These are phyloP conservation scores for Zygoascus ofunaensis DNA, from an alignment of 805 yeast genomes.

Conservation along the genomic window DNA sequence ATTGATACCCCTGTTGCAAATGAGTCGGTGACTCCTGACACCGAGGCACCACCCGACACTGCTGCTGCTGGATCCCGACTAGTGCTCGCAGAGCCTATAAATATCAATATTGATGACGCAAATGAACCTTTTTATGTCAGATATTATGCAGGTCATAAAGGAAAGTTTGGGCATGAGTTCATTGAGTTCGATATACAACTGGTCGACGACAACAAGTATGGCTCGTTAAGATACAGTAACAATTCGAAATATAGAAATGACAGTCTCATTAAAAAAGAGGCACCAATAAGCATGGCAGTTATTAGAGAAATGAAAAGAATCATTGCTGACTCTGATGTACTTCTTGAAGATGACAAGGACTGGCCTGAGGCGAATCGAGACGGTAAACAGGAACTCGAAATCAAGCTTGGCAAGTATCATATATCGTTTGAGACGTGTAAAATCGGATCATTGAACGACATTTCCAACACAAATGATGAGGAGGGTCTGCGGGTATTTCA, in stretches of 20 bases:
- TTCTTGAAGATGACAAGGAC: conserved; percentile 32
- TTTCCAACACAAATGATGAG: conserved; percentile 34
- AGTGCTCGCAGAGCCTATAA: background rate
- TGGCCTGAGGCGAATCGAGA: conserved; percentile 37
- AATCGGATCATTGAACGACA: conserved; percentile 34
- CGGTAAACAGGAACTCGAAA: conserved; percentile 36
- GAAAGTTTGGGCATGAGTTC: conserved; percentile 40
- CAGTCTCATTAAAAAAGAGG: conserved; percentile 33
- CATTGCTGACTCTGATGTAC: conserved; percentile 33
- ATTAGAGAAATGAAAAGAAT: conserved; percentile 30
- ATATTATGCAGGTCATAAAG: conserved; percentile 38
- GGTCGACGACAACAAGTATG: conserved; percentile 26
- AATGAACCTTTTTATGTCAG: conserved; percentile 31
- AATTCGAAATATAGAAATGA: conserved; percentile 39
- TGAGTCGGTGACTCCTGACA: no score
- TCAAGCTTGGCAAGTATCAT: conserved; percentile 30
- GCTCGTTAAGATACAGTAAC: conserved; percentile 35
- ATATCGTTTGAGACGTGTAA: conserved; percentile 32
- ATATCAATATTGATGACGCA: background rate
- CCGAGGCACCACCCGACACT: no score
- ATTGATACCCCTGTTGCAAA: no score
- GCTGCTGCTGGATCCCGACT: background rate
- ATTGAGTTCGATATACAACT: conserved; percentile 32
- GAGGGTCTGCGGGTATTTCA: conserved; percentile 39
- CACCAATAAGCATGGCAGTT: conserved; percentile 30